These are phyloP conservation scores for Fusarium marasasianum DNA, from an alignment of 2,329 filamentous ascomycete species.

Conservation along the genomic window DNA sequence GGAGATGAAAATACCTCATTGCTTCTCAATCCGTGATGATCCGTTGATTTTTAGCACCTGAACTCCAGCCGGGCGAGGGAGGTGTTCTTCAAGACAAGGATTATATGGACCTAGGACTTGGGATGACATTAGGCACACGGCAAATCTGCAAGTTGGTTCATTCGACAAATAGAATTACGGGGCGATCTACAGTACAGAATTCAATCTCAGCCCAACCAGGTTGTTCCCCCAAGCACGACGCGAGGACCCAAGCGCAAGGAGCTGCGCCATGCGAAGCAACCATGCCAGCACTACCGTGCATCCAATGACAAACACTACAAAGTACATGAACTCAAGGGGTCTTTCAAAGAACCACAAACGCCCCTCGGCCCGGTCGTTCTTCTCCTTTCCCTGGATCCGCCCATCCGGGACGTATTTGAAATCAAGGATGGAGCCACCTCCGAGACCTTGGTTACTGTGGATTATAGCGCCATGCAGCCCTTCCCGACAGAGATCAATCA, in stretches of 20 bases:
- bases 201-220: background rate
- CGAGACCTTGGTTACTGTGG: conserved; percentile 39
- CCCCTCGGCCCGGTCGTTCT: conserved; percentile 17
- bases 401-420: conserved; percentile 48
- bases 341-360: conserved; percentile 27
- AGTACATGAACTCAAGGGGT: conserved; percentile 41
- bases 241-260: background rate
- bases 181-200: background rate
- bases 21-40: background rate
- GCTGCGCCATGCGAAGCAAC: background rate
- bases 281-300: background rate
- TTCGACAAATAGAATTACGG: background rate
- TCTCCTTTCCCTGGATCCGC: conserved; percentile 35
- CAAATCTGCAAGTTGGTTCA: background rate
- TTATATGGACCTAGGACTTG: background rate
- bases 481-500: conserved; percentile 39
- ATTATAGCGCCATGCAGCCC: conserved; percentile 44
- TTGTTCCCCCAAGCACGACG: background rate
- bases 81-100: background rate
- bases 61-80: background rate
- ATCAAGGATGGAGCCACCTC: conserved; percentile 44
- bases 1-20: background rate
- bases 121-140: background rate
- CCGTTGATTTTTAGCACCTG: background rate
- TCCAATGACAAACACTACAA: conserved; percentile 37